A percentile compares a stretch with the other conserved stretches of the same genome.
Conservation (phyloP, 495 filamentous ascomycete species). For the Lasiosphaeris hirsuta region DNA sequence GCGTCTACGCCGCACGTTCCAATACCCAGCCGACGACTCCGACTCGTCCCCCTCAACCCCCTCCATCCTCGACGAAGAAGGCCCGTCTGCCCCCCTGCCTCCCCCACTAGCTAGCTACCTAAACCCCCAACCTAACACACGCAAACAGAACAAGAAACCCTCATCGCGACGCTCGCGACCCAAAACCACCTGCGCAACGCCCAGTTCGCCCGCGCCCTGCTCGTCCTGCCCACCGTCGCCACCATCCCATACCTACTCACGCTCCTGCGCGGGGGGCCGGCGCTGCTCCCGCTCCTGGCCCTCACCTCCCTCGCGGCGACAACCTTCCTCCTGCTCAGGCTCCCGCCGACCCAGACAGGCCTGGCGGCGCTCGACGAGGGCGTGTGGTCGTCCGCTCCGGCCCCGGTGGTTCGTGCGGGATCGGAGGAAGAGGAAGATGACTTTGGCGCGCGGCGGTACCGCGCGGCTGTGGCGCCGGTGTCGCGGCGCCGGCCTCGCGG, state of each 20-base stretch:
- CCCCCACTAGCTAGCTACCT: conserved; percentile 6
- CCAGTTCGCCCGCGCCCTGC: conserved; percentile 56
- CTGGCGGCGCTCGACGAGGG: conserved; percentile 33
- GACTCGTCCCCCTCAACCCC: conserved; percentile 35
- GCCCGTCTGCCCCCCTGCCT: conserved; percentile 17
- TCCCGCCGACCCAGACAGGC: conserved; percentile 40
- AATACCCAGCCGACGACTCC: conserved; percentile 52
- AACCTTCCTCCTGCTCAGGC: conserved; percentile 45
- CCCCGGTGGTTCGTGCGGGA: too few relatives aligned
- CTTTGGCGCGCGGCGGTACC: too few relatives aligned
- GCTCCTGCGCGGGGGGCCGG: conserved; percentile 35
- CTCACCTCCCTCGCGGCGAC: conserved; percentile 60
- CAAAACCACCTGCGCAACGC: conserved; percentile 59
- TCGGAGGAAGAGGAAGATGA: too few relatives aligned
- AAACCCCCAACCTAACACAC: background rate
- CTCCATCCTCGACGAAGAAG: conserved; percentile 63
- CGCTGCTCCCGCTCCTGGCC: conserved; percentile 48
- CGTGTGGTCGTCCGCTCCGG: background rate
- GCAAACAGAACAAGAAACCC: conserved; percentile 68
- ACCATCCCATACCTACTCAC: conserved; percentile 51
- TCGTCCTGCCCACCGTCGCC: conserved; percentile 53
- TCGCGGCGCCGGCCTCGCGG: background rate
- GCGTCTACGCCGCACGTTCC: conserved; percentile 60
- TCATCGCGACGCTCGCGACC: conserved; percentile 55
- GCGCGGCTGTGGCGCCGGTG: background rate